Evolutionary conservation across 2,329 filamentous ascomycete species (phyloP).

Genomic region (Ampelomyces quisqualis): DNA sequence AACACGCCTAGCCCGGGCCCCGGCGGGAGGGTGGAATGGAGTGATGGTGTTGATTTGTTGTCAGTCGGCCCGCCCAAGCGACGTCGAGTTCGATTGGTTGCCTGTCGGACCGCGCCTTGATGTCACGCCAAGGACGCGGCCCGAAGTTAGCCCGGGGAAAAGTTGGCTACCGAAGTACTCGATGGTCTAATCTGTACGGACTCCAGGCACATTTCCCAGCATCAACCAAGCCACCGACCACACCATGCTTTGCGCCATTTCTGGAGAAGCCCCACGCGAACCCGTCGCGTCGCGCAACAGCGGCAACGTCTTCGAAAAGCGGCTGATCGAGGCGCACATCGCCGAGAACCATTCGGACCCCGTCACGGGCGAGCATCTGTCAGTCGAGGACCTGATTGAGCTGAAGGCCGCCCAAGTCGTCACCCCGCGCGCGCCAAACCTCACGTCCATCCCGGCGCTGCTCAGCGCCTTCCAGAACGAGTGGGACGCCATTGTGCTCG

Average conservation of each 20-base stretch:
- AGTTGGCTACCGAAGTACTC: no score
- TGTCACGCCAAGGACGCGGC: not conserved
- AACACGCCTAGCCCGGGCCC: conserved; percentile 3
- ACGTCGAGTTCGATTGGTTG: conserved; percentile 8
- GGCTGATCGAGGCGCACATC: conserved; percentile 92
- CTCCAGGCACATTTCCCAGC: conserved; percentile 1
- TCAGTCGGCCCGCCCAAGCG: conserved; percentile 14
- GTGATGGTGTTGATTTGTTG: conserved; percentile 10
- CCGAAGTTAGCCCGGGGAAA: no score
- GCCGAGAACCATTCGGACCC: conserved; percentile 91
- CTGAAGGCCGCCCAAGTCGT: conserved; percentile 82
- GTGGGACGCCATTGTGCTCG: conserved; percentile 91
- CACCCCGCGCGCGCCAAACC: conserved; percentile 83
- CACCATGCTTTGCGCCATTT: conserved; percentile 64
- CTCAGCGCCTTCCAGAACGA: conserved; percentile 96
- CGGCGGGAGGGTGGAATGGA: conserved; percentile 5
- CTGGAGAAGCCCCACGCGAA: conserved; percentile 91
- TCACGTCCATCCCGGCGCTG: conserved; percentile 94
- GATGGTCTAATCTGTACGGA: no score
- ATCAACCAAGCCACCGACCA: conserved; percentile 4
- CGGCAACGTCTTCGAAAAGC: conserved; percentile 90
- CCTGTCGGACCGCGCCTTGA: conserved; percentile 15
- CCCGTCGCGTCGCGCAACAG: conserved; percentile 95
- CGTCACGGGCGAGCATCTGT: conserved; percentile 80
- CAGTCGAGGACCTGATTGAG: conserved; percentile 80